Evolutionary conservation across 176 grass and related monocot species (phyloP).

Genomic region (Lolium rigidum): DNA sequence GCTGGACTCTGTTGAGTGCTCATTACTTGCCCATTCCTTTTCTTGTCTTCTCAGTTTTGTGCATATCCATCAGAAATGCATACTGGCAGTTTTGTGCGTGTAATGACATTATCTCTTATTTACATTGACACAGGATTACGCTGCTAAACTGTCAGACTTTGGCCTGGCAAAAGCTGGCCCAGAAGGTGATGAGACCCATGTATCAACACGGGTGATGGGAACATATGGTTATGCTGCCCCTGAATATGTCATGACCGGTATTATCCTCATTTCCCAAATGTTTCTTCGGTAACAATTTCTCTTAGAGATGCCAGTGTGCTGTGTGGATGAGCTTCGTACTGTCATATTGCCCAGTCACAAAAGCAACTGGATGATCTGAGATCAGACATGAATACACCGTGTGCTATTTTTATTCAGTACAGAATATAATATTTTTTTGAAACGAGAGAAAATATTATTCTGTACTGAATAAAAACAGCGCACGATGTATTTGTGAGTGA

Average conservation of each 20-base stretch:
- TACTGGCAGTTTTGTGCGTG: not conserved
- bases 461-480: too few species aligned
- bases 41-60: slow-evolving; percentile 38
- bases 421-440: not conserved
- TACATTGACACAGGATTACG: slow-evolving; percentile 75
- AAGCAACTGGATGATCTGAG: slow-evolving; percentile 7
- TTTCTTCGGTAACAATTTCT: not conserved
- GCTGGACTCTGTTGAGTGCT: slow-evolving; percentile 81
- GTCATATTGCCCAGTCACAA: not conserved
- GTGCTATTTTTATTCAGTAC: slow-evolving; percentile 17
- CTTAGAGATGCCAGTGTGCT: not conserved
- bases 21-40: slow-evolving; percentile 25
- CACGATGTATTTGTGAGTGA: too few species aligned
- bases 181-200: slow-evolving; percentile 95
- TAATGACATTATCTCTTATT: slow-evolving; percentile 39
- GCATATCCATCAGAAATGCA: not conserved
- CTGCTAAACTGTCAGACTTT: slow-evolving; percentile 93
- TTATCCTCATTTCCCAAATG: slow-evolving; percentile 4
- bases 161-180: slow-evolving; percentile 97
- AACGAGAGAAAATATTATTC: too few species aligned
- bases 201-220: slow-evolving; percentile 96
- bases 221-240: slow-evolving; percentile 97
- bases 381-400: too few species aligned
- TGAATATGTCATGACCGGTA: slow-evolving; percentile 99
- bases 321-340: not conserved